Evolutionary conservation across 768 basidiomycete species (phyloP).

Genomic region (Leccinum longicurvipes): DNA sequence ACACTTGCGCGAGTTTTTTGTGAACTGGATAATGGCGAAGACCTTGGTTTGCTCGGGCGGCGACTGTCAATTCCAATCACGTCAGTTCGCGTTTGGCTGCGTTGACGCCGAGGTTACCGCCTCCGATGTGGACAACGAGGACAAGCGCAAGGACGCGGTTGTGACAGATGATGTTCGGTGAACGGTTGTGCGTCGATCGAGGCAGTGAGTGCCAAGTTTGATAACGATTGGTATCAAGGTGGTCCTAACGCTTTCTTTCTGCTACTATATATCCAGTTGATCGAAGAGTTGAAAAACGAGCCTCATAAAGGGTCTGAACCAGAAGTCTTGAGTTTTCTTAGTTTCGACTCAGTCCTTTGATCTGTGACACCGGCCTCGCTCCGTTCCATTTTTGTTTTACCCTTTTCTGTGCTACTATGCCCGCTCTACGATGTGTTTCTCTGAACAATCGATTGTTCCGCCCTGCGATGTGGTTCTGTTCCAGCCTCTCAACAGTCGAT

Average conservation of each 20-base stretch:
- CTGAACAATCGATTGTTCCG: not conserved
- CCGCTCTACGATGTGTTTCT: not conserved
- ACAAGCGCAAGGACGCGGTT: too few relatives aligned
- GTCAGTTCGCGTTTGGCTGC: not conserved
- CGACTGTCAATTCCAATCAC: not conserved
- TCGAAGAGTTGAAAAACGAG: not conserved
- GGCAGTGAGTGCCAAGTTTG: too few relatives aligned
- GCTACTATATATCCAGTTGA: not conserved
- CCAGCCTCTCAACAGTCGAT: too few relatives aligned
- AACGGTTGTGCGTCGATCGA: too few relatives aligned
- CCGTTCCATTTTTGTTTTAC: not conserved
- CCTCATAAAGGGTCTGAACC: not conserved
- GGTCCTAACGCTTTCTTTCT: too few relatives aligned
- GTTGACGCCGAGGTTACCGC: not conserved
- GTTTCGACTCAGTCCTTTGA: not conserved
- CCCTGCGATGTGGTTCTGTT: too few relatives aligned
- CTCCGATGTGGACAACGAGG: not conserved
- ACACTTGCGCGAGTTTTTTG: not conserved
- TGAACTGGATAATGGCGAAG: not conserved
- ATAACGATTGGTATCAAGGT: too few relatives aligned
- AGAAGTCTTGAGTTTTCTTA: not conserved
- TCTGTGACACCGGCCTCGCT: not conserved
- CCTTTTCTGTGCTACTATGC: not conserved
- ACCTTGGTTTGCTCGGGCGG: not conserved
- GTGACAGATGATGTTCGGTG: too few relatives aligned